A percentile compares a stretch with the other conserved stretches of the same genome.
Conservation (phyloP, 23 red algal genomes). For the Gracilaria vermiculophylla region DNA sequence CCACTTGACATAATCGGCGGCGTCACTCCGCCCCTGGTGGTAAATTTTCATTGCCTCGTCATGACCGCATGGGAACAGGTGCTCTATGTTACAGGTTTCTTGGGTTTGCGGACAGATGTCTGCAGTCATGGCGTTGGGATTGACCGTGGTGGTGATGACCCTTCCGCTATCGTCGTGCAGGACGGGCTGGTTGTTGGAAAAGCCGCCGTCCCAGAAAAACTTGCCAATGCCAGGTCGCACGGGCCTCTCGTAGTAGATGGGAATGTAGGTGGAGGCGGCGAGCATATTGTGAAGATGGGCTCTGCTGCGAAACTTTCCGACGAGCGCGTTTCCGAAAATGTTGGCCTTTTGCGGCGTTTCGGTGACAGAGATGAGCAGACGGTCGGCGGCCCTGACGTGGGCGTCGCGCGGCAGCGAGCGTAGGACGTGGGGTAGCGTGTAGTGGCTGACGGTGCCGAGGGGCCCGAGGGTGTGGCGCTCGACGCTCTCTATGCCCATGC, state of each 20-base stretch:
- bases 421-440: constrained; percentile 12
- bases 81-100: constrained; percentile 29
- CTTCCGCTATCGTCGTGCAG: constrained; percentile 8
- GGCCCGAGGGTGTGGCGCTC: constrained; percentile 32
- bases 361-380: constrained; percentile 54
- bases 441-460: constrained; percentile 17
- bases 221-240: constrained; percentile 17
- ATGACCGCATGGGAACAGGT: constrained; percentile 22
- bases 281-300: constrained; percentile 47
- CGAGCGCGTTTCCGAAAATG: constrained; percentile 14
- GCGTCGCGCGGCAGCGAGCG: constrained; percentile 39
- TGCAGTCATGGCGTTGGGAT: constrained; percentile 27
- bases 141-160: constrained; percentile 39
- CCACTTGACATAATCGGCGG: constrained; percentile 17
- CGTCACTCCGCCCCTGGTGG: constrained; percentile 19
- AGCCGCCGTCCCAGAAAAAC: constrained; percentile 48
- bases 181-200: constrained; percentile 48
- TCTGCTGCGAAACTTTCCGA: constrained; percentile 28
- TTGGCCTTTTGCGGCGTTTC: constrained; percentile 27
- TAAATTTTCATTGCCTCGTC: constrained; percentile 37
- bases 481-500: constrained; percentile 13
- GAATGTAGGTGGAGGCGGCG: constrained; percentile 45
- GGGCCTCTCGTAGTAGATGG: constrained; percentile 50
- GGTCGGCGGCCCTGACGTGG: constrained; percentile 33
- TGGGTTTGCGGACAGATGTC: constrained; percentile 40